A percentile compares a stretch with the other conserved stretches of the same genome.
Conservation (phyloP, 257 asterid species). For the Solanum gracilifrons region DNA sequence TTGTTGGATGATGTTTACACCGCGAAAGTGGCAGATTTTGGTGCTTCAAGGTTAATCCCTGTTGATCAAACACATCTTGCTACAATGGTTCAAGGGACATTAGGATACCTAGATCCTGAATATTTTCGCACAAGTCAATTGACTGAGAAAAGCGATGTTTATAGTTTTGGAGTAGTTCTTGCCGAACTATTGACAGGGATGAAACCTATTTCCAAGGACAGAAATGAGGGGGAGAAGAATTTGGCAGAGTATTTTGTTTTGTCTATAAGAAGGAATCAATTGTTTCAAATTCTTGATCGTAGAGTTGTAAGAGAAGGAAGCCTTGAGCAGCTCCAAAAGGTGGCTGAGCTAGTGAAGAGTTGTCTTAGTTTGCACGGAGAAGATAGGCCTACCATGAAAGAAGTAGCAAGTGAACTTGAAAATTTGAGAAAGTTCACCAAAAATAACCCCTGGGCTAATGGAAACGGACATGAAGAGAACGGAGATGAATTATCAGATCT, state of each 20-base stretch:
- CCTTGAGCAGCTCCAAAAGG: constrained; percentile 37
- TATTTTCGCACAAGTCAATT: constrained; percentile 58
- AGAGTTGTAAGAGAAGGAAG: constrained; percentile 54
- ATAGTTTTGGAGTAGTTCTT: constrained; percentile 70
- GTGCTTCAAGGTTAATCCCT: constrained; percentile 60
- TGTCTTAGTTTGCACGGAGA: constrained; percentile 38
- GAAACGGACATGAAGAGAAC: constrained; percentile 13
- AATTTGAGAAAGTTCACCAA: constrained; percentile 35
- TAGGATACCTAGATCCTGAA: constrained; percentile 75
- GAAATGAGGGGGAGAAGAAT: constrained; percentile 33
- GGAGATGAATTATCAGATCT: constrained; percentile 24
- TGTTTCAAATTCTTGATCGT: constrained; percentile 47
- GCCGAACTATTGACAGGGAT: constrained; percentile 59
- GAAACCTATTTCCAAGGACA: constrained; percentile 39
- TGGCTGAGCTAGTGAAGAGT: constrained; percentile 39
- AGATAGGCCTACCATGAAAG: constrained; percentile 75
- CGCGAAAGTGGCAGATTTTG: constrained; percentile 67
- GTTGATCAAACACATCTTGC: constrained; percentile 62
- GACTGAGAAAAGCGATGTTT: constrained; percentile 72
- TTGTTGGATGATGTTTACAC: constrained; percentile 43
- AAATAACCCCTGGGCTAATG: constrained; percentile 39
- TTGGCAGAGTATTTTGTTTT: constrained; percentile 30
- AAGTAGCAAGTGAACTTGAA: constrained; percentile 65
- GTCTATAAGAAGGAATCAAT: constrained; percentile 30
- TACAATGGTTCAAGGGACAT: constrained; percentile 65